Conservation (phyloP, 129 eudicot genomes). For the Logfia minima region DNA sequence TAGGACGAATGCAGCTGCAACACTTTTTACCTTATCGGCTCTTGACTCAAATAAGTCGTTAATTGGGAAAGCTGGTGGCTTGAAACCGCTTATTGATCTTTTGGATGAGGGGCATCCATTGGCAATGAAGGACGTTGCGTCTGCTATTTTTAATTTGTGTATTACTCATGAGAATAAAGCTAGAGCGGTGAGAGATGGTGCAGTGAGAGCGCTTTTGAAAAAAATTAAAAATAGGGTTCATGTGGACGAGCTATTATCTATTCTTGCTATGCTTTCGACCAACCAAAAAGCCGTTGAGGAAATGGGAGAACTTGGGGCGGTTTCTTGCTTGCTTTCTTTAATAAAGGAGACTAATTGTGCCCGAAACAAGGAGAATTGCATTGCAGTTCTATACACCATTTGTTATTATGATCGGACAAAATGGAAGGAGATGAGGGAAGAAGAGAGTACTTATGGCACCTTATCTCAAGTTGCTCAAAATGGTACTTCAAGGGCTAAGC, state of each 20-base stretch:
- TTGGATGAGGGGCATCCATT: constrained; percentile 75
- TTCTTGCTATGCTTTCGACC: constrained; percentile 87
- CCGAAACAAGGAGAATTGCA: constrained; percentile 79
- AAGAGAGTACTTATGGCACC: constrained; percentile 62
- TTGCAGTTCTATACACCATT: constrained; percentile 63
- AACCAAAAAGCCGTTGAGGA: constrained; percentile 82
- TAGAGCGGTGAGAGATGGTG: constrained; percentile 87
- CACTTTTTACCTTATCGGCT: constrained; percentile 90
- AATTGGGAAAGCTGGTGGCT: constrained; percentile 77
- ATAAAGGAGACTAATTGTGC: constrained; percentile 72
- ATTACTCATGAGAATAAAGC: constrained; percentile 78
- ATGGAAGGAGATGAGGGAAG: constrained; percentile 86
- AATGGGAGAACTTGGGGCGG: constrained; percentile 79
- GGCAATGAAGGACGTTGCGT: constrained; percentile 92
- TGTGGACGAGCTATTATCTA: constrained; percentile 77
- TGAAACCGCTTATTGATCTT: constrained; percentile 74
- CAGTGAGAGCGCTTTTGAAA: constrained; percentile 63
- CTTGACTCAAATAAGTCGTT: constrained; percentile 79
- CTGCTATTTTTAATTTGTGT: constrained; percentile 83
- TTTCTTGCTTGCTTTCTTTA: constrained; percentile 62
- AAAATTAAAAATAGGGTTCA: constrained; percentile 54
- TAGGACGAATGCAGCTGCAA: constrained; percentile 84
- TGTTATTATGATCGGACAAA: constrained; percentile 74
- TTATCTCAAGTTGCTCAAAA: constrained; percentile 78
- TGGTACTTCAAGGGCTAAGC: constrained; percentile 93